Base-by-base conservation (phyloP, 129 eudicot species). In the Pittosporum tobira region DNA sequence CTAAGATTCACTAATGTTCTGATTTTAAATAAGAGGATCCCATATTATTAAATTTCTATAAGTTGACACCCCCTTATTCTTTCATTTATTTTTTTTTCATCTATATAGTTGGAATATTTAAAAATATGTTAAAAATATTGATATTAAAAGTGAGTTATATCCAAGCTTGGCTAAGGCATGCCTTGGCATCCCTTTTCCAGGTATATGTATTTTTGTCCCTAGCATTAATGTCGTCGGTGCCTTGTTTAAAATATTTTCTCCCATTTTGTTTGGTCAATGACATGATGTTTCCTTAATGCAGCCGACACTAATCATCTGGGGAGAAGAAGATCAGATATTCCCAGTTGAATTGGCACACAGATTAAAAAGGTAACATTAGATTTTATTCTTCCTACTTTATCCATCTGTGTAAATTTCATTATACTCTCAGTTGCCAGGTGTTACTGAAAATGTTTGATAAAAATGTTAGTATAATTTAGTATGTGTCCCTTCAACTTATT, bases 301-400 rank as follows among this genome's bases (percentile, higher is more conserved):
- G 90, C 87, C 88, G 5, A 84, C 94, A 12, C 58, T 81, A 38
- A 76, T 88, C 25, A 72, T 84, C 23, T 88, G 96, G 96, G 96
- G 94, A 58, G 94, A 88, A 46, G 76, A 81, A 38, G 94, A 88
- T 79, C 81, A 72, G 48, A 51, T 88, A 43, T 88, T 88, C 74
- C 96, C 96, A 16, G 51, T 79, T 4, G 95, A 88, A 71, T 66
- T 88, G 69, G 96, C 77, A 48, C 81, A 84, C 61, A 76, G 95
- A 57, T 74, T 84, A 63, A 67, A 81, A 68, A 67, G 83, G 96
- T 82, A 65, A 63, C 25, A 8, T 44, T 0, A 34, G 40, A 34
- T 34, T 34, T 34, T 6, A n/a, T n/a, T n/a, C n/a, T n/a, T n/a
- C n/a, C n/a, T n/a, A 34, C 40, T 34, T 34, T 34, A 6, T 34